These are phyloP conservation scores for Microcera coccophila DNA, from an alignment of 2,329 filamentous ascomycete species.

Conservation along the genomic window DNA sequence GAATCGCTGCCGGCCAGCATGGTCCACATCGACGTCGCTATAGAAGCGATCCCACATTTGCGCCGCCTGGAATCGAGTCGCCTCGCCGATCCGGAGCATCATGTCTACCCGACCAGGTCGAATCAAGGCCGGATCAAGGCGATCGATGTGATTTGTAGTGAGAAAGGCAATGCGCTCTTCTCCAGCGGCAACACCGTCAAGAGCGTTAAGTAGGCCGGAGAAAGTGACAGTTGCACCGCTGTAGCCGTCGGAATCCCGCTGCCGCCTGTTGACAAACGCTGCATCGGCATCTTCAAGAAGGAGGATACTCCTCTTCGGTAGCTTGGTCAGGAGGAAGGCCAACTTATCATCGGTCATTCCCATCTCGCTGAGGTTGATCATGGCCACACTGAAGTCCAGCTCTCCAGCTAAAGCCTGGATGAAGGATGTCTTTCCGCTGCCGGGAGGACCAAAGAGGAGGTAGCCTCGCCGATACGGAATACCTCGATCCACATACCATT, in stretches of 20 bases:
- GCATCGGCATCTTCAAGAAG: slow-evolving; percentile 89
- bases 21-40: slow-evolving; percentile 68
- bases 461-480: slow-evolving; percentile 91
- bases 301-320: slow-evolving; percentile 77
- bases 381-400: slow-evolving; percentile 86
- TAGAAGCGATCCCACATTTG: slow-evolving; percentile 96
- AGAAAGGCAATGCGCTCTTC: slow-evolving; percentile 92
- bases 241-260: slow-evolving; percentile 77
- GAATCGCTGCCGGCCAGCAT: slow-evolving; percentile 63
- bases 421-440: slow-evolving; percentile 91
- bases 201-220: slow-evolving; percentile 78
- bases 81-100: slow-evolving; percentile 85
- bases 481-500: slow-evolving; percentile 92
- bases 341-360: slow-evolving; percentile 87
- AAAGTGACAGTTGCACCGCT: slow-evolving; percentile 87
- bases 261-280: slow-evolving; percentile 77
- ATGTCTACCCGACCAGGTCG: slow-evolving; percentile 91
- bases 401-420: slow-evolving; percentile 94
- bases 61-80: slow-evolving; percentile 76
- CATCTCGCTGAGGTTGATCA: slow-evolving; percentile 85
- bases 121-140: slow-evolving; percentile 83
- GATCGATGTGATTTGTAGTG: slow-evolving; percentile 90
- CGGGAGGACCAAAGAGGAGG: slow-evolving; percentile 81
- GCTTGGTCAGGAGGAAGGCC: slow-evolving; percentile 78
- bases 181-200: slow-evolving; percentile 89